Percentiles rank a stretch among this genome's conserved stretches.
These are phyloP conservation scores for Cruciata laevipes DNA, from an alignment of 257 asterid genomes.

Conservation along the genomic window DNA sequence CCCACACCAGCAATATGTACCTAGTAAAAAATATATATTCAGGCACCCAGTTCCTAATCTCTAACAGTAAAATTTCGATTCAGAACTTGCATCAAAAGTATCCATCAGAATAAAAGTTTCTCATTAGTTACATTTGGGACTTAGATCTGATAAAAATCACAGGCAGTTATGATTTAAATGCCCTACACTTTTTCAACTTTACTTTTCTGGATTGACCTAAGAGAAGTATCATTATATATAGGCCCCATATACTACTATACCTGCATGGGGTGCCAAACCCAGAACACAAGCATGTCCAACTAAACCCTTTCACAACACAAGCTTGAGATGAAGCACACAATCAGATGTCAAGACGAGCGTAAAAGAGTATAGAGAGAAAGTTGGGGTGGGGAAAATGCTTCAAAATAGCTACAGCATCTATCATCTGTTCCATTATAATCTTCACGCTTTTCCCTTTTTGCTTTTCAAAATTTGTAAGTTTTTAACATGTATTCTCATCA, in stretches of 20 bases:
- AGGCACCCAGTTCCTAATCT: background rate
- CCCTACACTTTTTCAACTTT: background rate
- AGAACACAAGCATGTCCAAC: background rate
- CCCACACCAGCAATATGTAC: conserved; percentile 99
- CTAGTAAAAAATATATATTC: conserved; percentile 27
- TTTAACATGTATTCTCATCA: background rate
- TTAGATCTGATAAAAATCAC: background rate
- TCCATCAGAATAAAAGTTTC: background rate
- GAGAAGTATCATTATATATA: background rate
- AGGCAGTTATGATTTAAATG: background rate
- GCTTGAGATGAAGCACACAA: background rate
- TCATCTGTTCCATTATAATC: background rate
- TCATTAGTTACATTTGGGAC: background rate
- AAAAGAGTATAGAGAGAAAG: background rate
- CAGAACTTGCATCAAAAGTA: background rate
- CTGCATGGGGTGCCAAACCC: background rate
- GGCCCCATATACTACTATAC: background rate
- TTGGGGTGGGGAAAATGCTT: background rate
- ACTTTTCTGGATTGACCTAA: conserved; percentile 1
- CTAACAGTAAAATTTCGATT: background rate
- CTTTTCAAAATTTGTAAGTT: no score
- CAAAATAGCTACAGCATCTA: background rate
- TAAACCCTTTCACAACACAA: background rate
- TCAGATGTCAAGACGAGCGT: background rate
- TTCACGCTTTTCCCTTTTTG: background rate